Percentiles rank a stretch among this genome's conserved stretches.
Evolutionary conservation across 2,329 filamentous ascomycete species (phyloP).

Genomic region (Aspergillus sp.): DNA sequence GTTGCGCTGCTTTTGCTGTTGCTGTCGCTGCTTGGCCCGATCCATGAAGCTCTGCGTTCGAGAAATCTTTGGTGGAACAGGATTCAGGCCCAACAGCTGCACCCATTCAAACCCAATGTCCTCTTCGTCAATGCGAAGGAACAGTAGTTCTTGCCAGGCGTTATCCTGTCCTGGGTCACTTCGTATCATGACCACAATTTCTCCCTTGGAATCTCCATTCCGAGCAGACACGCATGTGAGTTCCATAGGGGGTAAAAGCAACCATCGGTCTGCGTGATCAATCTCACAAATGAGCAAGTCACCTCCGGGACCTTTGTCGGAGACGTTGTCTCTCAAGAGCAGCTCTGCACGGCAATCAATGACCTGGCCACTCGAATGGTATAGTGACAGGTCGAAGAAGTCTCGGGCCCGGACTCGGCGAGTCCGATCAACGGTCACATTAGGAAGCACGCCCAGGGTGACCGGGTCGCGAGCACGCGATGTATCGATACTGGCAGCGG

Average conservation of each 20-base stretch:
- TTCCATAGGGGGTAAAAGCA: constrained; percentile 87
- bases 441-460: constrained; percentile 66
- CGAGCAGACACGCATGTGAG: constrained; percentile 72
- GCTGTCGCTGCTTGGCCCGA: constrained; percentile 33
- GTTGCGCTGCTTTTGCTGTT: constrained; percentile 20
- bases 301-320: constrained; percentile 62
- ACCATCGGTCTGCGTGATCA: constrained; percentile 70
- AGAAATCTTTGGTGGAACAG: constrained; percentile 56
- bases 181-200: constrained; percentile 83
- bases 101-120: constrained; percentile 82
- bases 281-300: constrained; percentile 92
- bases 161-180: constrained; percentile 57
- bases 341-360: constrained; percentile 87
- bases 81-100: constrained; percentile 67
- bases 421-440: constrained; percentile 66
- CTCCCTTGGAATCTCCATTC: constrained; percentile 63
- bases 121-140: constrained; percentile 70
- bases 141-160: constrained; percentile 81
- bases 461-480: constrained; percentile 73
- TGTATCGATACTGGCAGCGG: constrained; percentile 76
- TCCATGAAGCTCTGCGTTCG: constrained; percentile 51
- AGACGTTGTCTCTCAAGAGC: constrained; percentile 73
- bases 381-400: constrained; percentile 77
- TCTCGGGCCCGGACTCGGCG: constrained; percentile 87
- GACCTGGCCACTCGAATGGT: constrained; percentile 84